These are phyloP conservation scores for Sindora glabra DNA, from an alignment of 306 rosid genomes.

Conservation along the genomic window DNA sequence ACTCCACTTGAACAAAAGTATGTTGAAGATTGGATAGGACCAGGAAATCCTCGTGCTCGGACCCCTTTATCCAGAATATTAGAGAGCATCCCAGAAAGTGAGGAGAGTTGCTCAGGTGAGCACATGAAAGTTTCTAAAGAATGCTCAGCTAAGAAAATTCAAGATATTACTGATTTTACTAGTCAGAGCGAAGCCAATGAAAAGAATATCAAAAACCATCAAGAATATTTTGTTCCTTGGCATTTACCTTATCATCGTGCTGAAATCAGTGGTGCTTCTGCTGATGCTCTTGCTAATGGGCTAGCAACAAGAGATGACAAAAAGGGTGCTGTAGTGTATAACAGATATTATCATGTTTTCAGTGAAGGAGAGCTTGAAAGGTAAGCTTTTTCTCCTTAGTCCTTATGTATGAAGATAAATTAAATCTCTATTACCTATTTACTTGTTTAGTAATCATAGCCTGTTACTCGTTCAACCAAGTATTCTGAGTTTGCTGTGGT, in stretches of 20 bases:
- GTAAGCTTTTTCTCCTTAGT: constrained; percentile 27
- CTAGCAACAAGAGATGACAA: constrained; percentile 84
- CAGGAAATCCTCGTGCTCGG: constrained; percentile 60
- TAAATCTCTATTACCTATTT: neutral
- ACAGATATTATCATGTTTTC: constrained; percentile 92
- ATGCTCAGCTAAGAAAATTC: constrained; percentile 13
- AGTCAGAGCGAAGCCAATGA: constrained; percentile 22
- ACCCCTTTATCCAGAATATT: constrained; percentile 40
- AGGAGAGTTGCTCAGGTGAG: constrained; percentile 38
- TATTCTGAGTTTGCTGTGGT: constrained; percentile 3
- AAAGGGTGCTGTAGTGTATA: constrained; percentile 81
- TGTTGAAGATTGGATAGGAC: constrained; percentile 88
- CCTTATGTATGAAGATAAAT: neutral
- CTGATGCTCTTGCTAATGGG: constrained; percentile 75
- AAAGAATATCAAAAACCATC: constrained; percentile 39
- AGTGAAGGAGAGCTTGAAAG: constrained; percentile 96
- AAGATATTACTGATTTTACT: constrained; percentile 14
- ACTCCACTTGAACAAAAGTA: constrained; percentile 68
- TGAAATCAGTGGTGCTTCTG: constrained; percentile 79
- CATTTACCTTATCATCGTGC: constrained; percentile 98
- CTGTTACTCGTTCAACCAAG: constrained; percentile 2
- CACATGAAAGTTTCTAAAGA: constrained; percentile 24
- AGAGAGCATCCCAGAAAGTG: constrained; percentile 77
- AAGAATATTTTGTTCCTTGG: constrained; percentile 95
- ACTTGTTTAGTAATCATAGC: neutral